Conservation (phyloP, 2,329 filamentous ascomycete genomes). For the Nemania sp. region DNA sequence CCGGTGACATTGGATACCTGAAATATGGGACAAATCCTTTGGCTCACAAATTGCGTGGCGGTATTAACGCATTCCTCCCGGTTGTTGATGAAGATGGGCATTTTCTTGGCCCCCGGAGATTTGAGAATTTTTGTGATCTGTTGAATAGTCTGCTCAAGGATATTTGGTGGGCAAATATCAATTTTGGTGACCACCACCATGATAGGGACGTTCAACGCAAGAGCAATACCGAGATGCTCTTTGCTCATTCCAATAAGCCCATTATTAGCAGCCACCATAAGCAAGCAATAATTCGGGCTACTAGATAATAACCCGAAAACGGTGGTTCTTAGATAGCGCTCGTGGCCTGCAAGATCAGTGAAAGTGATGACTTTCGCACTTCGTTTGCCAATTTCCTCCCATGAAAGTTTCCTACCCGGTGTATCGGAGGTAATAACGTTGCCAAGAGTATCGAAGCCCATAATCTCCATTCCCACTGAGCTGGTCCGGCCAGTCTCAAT, state of each 20-base stretch:
- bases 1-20: slow-evolving; percentile 98
- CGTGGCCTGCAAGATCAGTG: slow-evolving; percentile 94
- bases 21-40: slow-evolving; percentile 96
- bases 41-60: slow-evolving; percentile 93
- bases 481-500: slow-evolving; percentile 95
- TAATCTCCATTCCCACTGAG: slow-evolving; percentile 98
- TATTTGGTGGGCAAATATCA: slow-evolving; percentile 96
- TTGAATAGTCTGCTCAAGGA: slow-evolving; percentile 90
- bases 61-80: slow-evolving; percentile 94
- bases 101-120: slow-evolving; percentile 91
- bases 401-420: slow-evolving; percentile 85
- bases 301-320: slow-evolving; percentile 95
- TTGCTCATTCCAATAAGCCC: slow-evolving; percentile 98
- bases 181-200: slow-evolving; percentile 99
- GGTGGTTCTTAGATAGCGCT: slow-evolving; percentile 93
- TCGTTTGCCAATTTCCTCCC: slow-evolving; percentile 96
- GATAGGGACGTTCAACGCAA: slow-evolving; percentile 94
- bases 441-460: slow-evolving; percentile 92
- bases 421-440: slow-evolving; percentile 84
- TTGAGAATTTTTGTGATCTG: slow-evolving; percentile 95
- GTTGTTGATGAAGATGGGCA: slow-evolving; percentile 94
- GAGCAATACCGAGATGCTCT: slow-evolving; percentile 94
- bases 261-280: slow-evolving; percentile 99
- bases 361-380: slow-evolving; percentile 98
- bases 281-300: slow-evolving; percentile 95